Evolutionary conservation across 805 yeast species (phyloP).

Genomic region (Wickerhamiella kurtzmanii): DNA sequence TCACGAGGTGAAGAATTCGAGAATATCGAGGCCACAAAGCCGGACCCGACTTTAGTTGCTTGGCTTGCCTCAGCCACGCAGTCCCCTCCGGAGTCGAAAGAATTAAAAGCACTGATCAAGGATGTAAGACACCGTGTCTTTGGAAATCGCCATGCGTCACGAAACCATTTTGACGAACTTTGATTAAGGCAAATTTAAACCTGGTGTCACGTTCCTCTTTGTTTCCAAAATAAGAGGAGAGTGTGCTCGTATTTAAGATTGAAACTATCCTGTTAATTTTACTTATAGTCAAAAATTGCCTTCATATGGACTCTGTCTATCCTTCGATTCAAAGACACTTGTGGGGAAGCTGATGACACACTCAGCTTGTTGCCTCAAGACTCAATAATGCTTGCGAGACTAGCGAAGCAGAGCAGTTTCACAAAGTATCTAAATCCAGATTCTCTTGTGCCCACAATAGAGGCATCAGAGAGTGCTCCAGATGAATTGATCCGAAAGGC

Average conservation of each 20-base stretch:
- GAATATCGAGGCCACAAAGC: background rate
- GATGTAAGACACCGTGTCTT: conserved; percentile 8
- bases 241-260: too few relatives aligned
- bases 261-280: too few relatives aligned
- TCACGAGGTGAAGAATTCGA: background rate
- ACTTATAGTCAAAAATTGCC: too few relatives aligned
- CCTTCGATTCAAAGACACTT: too few relatives aligned
- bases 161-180: conserved; percentile 7
- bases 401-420: conserved; percentile 20
- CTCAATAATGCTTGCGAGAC: conserved; percentile 8
- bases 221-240: too few relatives aligned
- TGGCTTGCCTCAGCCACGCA: background rate
- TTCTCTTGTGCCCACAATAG: conserved; percentile 27
- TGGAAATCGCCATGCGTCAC: conserved; percentile 10
- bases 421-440: conserved; percentile 28
- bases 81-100: background rate
- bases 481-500: conserved; percentile 36
- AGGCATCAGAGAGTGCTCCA: conserved; percentile 22
- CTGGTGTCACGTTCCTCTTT: too few relatives aligned
- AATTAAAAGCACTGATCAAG: background rate
- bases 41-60: background rate
- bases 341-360: background rate
- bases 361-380: too few relatives aligned
- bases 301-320: too few relatives aligned
- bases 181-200: too few relatives aligned